Evolutionary conservation across 257 asterid species (phyloP), one percentile per base, ranked within the genome.

Genomic region (Solanum pinnatisectum): DNA sequence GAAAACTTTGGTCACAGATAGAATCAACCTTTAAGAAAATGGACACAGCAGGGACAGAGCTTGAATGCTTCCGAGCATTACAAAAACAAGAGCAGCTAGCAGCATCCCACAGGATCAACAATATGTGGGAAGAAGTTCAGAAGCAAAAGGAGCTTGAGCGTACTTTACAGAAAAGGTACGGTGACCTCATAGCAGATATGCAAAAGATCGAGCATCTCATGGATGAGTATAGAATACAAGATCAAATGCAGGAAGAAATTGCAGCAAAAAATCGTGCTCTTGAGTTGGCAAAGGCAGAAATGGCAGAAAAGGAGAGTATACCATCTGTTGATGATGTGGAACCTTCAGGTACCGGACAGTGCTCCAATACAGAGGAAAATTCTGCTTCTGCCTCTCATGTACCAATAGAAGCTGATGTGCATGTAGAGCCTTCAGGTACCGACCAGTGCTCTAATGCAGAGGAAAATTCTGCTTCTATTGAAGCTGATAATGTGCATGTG

Each of bases 41-140:
- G 98, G 98, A 94, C 90, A 96, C 98, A 2, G 94, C 97, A 2
- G 98, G 94, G 73, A 96, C 99, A 32, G 99, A 97, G 89, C 94
- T 95, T 0, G 98, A 94, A 90, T 97, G 99, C 89, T 97, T 96
- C 91, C 92, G 88, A 89, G 96, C 95, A 87, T 86, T 97, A 88
- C 98, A 95, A 90, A 93, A 91, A 91, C 98, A 96, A 93, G 99
- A 97, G 87, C 93, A 91, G 30, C 32, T 92, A 83, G 95, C 98
- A 30, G 98, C 98, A 65, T 88, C 98, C 22, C 92, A 94, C 87
- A 93, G 99, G 90, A 93, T 96, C 87, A 92, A 96, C 88, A 91
- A 92, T 87, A 93, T 95, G 30, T 97, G 99, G 99, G 99, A 97
- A 92, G 99, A 97, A 92, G 98, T 94, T 77, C 98, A 97, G 95